Conservation (phyloP, 352 stramenopile genomes). For the Phytophthora tentaculata region DNA sequence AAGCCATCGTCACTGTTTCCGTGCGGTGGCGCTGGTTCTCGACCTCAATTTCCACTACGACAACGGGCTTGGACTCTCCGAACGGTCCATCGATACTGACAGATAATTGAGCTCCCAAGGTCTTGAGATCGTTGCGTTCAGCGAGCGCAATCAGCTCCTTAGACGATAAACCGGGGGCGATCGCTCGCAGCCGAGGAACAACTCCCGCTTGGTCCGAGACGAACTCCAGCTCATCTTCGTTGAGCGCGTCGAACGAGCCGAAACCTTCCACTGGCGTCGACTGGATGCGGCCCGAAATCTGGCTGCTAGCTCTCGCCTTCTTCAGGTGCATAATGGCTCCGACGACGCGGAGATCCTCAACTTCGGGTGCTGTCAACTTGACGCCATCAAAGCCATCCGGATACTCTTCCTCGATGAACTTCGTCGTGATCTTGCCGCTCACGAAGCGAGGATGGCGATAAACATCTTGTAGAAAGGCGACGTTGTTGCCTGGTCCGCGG, state of each 20-base stretch:
- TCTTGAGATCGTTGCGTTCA: conserved; percentile 47
- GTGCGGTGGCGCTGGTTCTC: conserved; percentile 43
- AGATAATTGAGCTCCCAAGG: conserved; percentile 48
- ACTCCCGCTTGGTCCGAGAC: conserved; percentile 35
- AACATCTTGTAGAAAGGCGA: conserved; percentile 94
- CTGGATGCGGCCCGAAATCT: conserved; percentile 42
- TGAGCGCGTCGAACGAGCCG: conserved; percentile 23
- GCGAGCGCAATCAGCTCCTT: conserved; percentile 51
- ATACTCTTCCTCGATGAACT: conserved; percentile 97
- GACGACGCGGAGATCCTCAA: conserved; percentile 77
- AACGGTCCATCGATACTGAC: conserved; percentile 70
- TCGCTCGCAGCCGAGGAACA: conserved; percentile 50
- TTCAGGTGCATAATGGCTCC: conserved; percentile 78
- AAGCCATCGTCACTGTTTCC: conserved; percentile 43
- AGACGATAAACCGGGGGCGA: conserved; percentile 32
- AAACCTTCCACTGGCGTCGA: conserved; percentile 10
- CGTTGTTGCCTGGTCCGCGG: conserved; percentile 94
- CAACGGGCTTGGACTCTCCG: conserved; percentile 45
- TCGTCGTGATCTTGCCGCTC: conserved; percentile 95
- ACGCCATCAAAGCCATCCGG: conserved; percentile 94
- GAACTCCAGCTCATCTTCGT: conserved; percentile 52
- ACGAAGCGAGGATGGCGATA: conserved; percentile 91
- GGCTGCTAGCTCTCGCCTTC: conserved; percentile 38
- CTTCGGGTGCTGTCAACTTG: conserved; percentile 61
- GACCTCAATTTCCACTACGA: conserved; percentile 61